Evolutionary conservation across 768 basidiomycete genomes (phyloP).

Genomic region (Dentipellis fragilis): DNA sequence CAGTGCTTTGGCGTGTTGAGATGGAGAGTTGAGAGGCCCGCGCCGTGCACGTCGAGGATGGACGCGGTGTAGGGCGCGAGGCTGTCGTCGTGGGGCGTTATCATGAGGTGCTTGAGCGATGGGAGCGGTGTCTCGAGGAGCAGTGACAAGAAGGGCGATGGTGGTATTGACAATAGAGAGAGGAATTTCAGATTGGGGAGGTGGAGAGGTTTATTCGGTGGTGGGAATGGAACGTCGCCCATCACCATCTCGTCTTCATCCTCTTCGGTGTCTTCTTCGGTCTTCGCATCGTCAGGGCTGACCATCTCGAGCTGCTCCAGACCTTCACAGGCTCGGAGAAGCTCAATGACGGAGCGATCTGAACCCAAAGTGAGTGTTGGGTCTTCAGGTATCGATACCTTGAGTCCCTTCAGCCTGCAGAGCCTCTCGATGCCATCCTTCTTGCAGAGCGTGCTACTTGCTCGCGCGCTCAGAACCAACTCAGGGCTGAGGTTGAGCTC

Average conservation of each 20-base stretch:
- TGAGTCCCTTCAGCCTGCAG: slow-evolving; percentile 9
- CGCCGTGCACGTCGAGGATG: slow-evolving; percentile 54
- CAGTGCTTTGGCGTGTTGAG: slow-evolving; percentile 49
- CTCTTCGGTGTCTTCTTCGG: background rate
- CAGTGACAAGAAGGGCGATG: slow-evolving; percentile 50
- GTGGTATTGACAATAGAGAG: slow-evolving; percentile 55
- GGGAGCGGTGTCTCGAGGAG: slow-evolving; percentile 56
- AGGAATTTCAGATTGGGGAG: slow-evolving; percentile 52
- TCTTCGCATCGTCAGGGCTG: slow-evolving; percentile 4
- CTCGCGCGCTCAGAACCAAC: slow-evolving; percentile 8
- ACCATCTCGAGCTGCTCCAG: slow-evolving; percentile 13
- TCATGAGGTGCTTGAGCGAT: slow-evolving; percentile 46
- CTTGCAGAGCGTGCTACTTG: slow-evolving; percentile 1
- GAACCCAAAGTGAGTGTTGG: background rate
- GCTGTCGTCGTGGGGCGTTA: slow-evolving; percentile 64
- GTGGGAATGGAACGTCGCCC: slow-evolving; percentile 14
- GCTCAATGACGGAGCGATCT: background rate
- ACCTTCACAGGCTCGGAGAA: slow-evolving; percentile 4
- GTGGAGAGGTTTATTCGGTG: slow-evolving; percentile 32
- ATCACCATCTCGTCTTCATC: slow-evolving; percentile 6
- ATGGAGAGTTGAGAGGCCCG: slow-evolving; percentile 45
- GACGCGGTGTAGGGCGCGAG: slow-evolving; percentile 46
- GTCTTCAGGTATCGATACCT: slow-evolving; percentile 7
- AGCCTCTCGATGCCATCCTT: slow-evolving; percentile 11
- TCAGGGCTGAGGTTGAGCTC: slow-evolving; percentile 6